Conservation (phyloP, 2,329 filamentous ascomycete genomes). For the Aspergillus ibericus region DNA sequence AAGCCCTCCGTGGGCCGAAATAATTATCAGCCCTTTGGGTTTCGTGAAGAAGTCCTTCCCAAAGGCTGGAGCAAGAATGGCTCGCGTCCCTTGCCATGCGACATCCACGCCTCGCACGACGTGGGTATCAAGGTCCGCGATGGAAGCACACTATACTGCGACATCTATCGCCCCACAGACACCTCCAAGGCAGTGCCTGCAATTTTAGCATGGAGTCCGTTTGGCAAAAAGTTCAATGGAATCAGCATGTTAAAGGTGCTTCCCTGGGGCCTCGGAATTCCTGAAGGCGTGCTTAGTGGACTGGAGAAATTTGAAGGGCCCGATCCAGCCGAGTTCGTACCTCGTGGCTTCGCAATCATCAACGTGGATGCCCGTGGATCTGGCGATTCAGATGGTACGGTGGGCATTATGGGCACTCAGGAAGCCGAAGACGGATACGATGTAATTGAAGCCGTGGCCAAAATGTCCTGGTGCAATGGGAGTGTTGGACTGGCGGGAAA, state of each 20-base stretch:
- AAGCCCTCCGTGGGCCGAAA: conserved; percentile 7
- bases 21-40: conserved; percentile 2
- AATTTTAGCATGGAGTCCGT: conserved; percentile 1
- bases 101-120: conserved; percentile 1
- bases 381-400: conserved; percentile 3
- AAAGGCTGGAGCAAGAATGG: conserved; percentile 1
- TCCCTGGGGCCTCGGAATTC: conserved; percentile 1
- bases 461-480: conserved; percentile 6
- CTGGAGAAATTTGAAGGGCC: conserved; percentile 4
- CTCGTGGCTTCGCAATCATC: conserved; percentile 3
- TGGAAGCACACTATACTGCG: conserved; percentile 3
- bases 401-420: conserved; percentile 4
- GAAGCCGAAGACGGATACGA: conserved; percentile 4
- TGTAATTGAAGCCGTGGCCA: conserved; percentile 2
- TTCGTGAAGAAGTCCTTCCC: background rate
- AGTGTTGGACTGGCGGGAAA: conserved; percentile 1
- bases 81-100: conserved; percentile 2
- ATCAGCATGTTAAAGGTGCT: background rate
- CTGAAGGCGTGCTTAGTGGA: background rate
- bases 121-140: conserved; percentile 3
- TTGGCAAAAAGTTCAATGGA: conserved; percentile 5
- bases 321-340: conserved; percentile 6
- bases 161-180: conserved; percentile 1
- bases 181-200: background rate
- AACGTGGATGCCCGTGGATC: background rate